Base-by-base conservation (phyloP, 164 flowering plant species). In the Sedum album region DNA sequence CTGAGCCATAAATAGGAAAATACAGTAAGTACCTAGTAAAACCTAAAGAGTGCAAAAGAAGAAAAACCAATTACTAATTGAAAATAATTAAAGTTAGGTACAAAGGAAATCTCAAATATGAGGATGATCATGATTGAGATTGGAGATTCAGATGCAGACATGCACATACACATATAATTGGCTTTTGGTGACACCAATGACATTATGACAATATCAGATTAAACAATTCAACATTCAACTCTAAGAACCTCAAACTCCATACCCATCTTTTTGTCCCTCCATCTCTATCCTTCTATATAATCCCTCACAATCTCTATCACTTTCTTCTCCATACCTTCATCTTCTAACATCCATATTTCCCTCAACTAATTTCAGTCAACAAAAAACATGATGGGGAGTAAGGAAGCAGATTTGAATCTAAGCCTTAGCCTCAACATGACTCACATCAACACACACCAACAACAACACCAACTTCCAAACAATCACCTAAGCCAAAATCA, bases 391-490 rank as follows among this genome's bases (percentile, higher is more conserved):
- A 65, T 23, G 15, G 10, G 6, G 15, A 36, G 30, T 36, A 35
- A 65, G 17, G 46, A 65, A 13, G 67, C 26, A n/a, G 48, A 65
- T 38, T 65, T 65, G 67, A 42, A 48, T 38, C 46, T 65, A 25
- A 65, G 67, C 48, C 46, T 65, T 26, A 65, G 67, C 48, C 42
- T 65, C 18, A 65, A 65, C 46, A 15, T 38, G 18, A 35, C 67
- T 1, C 17, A 65, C 17, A 65, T 31, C 41, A 63, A 33, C 48
- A 57, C 60, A 28, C 67, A 65, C 1, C 48, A 18, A 0, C 44
- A 65, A 17, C 67, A 65, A 20, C 26, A n/a, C 25, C 39, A 17
- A 18, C 0, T 31, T 17, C 67, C 10, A 23, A 5, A 35, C n/a
- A 6, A 2, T 26, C 26, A 10, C 33, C 62, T 11, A 28, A 57